These are phyloP conservation scores for Protomyces macrosporus DNA, from an alignment of 1,139 yeast species.

Conservation along the genomic window DNA sequence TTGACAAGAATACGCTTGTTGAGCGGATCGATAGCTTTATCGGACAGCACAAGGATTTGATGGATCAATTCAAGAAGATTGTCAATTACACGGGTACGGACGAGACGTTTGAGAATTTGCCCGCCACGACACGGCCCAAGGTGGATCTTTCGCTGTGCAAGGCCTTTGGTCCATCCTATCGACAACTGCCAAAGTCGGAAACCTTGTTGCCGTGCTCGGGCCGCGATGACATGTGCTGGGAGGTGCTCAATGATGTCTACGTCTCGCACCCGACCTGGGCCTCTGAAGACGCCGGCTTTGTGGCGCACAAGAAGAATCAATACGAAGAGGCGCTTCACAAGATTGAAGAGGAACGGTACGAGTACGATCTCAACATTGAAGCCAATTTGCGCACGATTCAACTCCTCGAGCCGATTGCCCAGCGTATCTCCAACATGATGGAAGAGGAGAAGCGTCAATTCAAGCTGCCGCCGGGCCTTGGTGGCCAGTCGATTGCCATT, in stretches of 20 bases:
- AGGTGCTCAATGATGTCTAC: constrained; percentile 96
- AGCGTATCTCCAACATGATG: constrained; percentile 87
- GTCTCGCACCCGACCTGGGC: constrained; percentile 99
- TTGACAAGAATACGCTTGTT: constrained; percentile 74
- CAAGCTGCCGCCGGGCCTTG: constrained; percentile 86
- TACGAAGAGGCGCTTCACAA: constrained; percentile 92
- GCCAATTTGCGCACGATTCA: constrained; percentile 92
- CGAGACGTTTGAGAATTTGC: constrained; percentile 72
- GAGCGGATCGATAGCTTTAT: constrained; percentile 80
- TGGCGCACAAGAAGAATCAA: constrained; percentile 95
- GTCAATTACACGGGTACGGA: constrained; percentile 68
- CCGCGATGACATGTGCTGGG: constrained; percentile 99
- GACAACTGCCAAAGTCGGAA: constrained; percentile 88
- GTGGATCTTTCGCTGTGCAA: constrained; percentile 81
- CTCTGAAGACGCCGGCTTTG: constrained; percentile 95
- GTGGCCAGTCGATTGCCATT: constrained; percentile 83
- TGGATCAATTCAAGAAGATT: constrained; percentile 86
- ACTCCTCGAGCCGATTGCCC: constrained; percentile 90
- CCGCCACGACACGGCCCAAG: constrained; percentile 74
- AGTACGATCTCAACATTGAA: constrained; percentile 92
- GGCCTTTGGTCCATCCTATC: constrained; percentile 79
- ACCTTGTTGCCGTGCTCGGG: constrained; percentile 98
- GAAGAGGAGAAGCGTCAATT: constrained; percentile 80
- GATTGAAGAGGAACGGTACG: constrained; percentile 96
- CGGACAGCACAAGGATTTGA: constrained; percentile 72